These are phyloP conservation scores for Halenospora varia DNA, from an alignment of 495 filamentous ascomycete genomes.

Conservation along the genomic window DNA sequence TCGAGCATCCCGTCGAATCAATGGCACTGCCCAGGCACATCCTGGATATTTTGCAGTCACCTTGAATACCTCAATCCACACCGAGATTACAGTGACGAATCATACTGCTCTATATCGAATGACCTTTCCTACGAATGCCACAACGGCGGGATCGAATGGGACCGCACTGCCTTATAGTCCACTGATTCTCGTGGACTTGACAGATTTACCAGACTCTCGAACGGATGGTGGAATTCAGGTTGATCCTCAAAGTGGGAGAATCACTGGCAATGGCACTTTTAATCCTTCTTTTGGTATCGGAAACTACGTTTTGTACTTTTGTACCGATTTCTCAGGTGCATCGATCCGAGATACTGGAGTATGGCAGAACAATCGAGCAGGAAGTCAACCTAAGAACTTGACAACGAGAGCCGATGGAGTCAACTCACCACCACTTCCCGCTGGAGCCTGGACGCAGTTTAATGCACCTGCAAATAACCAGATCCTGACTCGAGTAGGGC, in stretches of 20 bases:
- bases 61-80: constrained; percentile 53
- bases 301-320: constrained; percentile 58
- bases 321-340: constrained; percentile 66
- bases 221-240: constrained; percentile 58
- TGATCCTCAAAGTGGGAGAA: constrained; percentile 48
- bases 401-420: constrained; percentile 49
- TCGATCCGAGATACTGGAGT: constrained; percentile 59
- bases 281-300: constrained; percentile 66
- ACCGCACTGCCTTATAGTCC: constrained; percentile 43
- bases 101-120: constrained; percentile 71
- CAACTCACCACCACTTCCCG: constrained; percentile 60
- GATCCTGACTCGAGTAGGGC: constrained; percentile 59
- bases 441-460: constrained; percentile 62
- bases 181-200: constrained; percentile 61
- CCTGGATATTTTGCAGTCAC: constrained; percentile 67
- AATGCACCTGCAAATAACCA: constrained; percentile 38
- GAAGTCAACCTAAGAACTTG: constrained; percentile 46
- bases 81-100: constrained; percentile 66
- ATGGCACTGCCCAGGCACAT: constrained; percentile 48
- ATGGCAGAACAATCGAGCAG: constrained; percentile 57
- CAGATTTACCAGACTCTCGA: constrained; percentile 59
- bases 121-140: constrained; percentile 44
- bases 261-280: constrained; percentile 63
- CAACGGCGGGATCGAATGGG: constrained; percentile 17
- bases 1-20: constrained; percentile 25